A percentile compares a stretch with the other conserved stretches of the same genome.
These are phyloP conservation scores for Climacium dendroides DNA, from an alignment of 225 moss, liverwort and hornwort genomes.

Conservation along the genomic window DNA sequence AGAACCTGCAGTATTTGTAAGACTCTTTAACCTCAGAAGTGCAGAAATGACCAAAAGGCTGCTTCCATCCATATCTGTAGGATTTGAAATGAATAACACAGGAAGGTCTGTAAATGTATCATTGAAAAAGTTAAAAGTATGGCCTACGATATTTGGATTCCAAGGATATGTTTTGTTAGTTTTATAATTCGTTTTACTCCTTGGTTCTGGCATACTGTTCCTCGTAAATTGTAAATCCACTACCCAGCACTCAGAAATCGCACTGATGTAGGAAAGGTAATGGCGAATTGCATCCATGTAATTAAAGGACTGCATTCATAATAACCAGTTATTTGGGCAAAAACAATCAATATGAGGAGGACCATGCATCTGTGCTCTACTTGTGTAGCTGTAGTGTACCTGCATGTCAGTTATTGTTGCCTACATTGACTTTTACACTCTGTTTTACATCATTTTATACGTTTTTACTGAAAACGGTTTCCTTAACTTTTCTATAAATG, in stretches of 20 bases:
- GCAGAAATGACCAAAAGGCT: neutral
- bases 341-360: neutral
- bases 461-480: neutral
- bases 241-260: neutral
- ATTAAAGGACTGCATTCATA: neutral
- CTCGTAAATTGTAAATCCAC: neutral
- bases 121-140: neutral
- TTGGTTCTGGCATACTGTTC: too few relatives aligned
- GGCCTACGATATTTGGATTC: neutral
- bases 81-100: neutral
- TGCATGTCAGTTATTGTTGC: neutral
- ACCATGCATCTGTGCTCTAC: neutral
- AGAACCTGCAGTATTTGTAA: conserved; percentile 45
- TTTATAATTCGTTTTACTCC: neutral
- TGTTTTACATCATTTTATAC: neutral
- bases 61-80: neutral
- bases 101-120: neutral
- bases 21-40: neutral
- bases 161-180: neutral
- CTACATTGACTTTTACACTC: neutral
- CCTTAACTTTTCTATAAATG: neutral
- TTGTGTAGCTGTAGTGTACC: neutral
- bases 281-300: neutral
- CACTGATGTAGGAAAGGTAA: neutral
- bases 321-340: neutral